Conservation (phyloP, 2,329 filamentous ascomycete genomes). For the Hymenoscyphus repandus region DNA sequence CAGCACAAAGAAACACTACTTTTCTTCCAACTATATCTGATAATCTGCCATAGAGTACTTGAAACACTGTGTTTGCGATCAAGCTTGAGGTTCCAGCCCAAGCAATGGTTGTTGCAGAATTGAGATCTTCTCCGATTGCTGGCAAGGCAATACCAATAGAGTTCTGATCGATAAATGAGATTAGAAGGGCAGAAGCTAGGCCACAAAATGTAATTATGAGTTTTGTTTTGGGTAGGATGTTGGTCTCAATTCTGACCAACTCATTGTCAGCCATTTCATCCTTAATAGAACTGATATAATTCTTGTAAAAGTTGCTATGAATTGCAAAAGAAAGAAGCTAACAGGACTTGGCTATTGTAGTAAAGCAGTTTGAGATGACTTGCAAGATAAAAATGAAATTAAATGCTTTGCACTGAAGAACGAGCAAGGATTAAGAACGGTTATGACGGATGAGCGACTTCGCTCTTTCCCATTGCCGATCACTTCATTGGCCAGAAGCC, state of each 20-base stretch:
- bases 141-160: conserved; percentile 40
- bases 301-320: too few relatives aligned
- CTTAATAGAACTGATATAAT: too few relatives aligned
- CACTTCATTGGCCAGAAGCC: not conserved
- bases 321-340: too few relatives aligned
- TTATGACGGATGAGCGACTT: not conserved
- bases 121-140: conserved; percentile 42
- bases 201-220: conserved; percentile 46
- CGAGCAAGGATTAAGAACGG: not conserved
- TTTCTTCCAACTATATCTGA: conserved; percentile 59
- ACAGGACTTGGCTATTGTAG: too few relatives aligned
- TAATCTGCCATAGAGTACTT: conserved; percentile 57
- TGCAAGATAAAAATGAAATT: too few relatives aligned
- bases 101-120: conserved; percentile 44
- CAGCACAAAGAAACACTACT: conserved; percentile 47
- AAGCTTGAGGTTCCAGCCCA: conserved; percentile 50
- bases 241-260: conserved; percentile 43
- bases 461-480: not conserved
- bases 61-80: conserved; percentile 56
- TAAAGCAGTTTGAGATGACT: too few relatives aligned
- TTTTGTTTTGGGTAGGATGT: conserved; percentile 47
- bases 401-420: too few relatives aligned
- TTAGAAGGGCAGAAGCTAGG: conserved; percentile 47
- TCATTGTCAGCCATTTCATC: conserved; percentile 20
- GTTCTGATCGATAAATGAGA: conserved; percentile 41